These are phyloP conservation scores for Cystofilobasidium capitatum DNA, from an alignment of 768 basidiomycete species.

Conservation along the genomic window DNA sequence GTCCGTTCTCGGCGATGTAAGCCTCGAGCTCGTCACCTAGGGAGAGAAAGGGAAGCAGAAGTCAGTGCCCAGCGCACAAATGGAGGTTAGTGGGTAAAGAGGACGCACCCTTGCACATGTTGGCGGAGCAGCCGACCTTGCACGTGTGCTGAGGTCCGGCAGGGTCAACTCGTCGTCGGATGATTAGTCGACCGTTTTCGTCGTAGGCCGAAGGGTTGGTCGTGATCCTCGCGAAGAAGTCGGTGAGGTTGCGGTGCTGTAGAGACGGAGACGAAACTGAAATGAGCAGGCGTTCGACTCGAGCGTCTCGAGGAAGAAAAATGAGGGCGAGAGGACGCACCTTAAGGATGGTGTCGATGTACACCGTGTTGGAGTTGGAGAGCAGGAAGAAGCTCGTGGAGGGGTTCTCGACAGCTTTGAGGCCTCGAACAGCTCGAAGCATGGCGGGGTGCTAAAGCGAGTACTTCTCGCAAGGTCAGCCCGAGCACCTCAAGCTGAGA, in stretches of 20 bases:
- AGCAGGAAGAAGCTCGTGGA: conserved; percentile 75
- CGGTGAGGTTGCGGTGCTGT: conserved; percentile 63
- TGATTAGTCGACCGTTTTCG: conserved; percentile 48
- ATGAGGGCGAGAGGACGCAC: conserved; percentile 45
- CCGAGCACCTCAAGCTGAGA: not conserved
- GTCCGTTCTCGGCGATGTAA: conserved; percentile 56
- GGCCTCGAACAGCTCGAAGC: conserved; percentile 69
- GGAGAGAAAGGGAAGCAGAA: not conserved
- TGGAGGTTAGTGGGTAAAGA: not conserved
- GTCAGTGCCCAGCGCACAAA: too few species aligned
- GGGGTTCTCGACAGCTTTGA: conserved; percentile 59
- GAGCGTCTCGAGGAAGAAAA: too few species aligned
- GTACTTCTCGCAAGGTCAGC: not conserved
- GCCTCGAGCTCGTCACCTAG: conserved; percentile 84
- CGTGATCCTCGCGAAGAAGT: conserved; percentile 70
- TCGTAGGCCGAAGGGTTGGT: conserved; percentile 89
- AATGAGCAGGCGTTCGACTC: too few species aligned
- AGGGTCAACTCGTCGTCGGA: conserved; percentile 68
- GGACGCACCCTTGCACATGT: conserved; percentile 89
- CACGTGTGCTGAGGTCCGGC: conserved; percentile 62
- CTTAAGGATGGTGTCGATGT: conserved; percentile 80
- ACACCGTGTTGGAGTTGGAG: conserved; percentile 87
- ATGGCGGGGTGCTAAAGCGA: conserved; percentile 81
- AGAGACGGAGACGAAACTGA: not conserved
- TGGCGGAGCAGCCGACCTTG: conserved; percentile 75